Base-by-base conservation (phyloP, 495 filamentous ascomycete species). In the Podospora bellae-mahoneyi region DNA sequence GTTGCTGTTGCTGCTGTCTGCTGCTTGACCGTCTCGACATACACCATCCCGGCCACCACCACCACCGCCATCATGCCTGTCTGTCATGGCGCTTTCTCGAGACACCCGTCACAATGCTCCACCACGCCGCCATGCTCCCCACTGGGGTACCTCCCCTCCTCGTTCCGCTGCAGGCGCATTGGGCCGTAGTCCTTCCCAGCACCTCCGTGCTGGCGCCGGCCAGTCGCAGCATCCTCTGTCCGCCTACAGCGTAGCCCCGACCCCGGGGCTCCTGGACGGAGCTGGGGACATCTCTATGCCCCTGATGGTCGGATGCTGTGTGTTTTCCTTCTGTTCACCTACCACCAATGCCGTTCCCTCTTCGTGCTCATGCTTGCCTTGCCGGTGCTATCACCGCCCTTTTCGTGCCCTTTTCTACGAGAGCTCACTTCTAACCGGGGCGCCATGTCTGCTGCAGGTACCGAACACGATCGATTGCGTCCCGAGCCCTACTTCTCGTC, bases 401-500 rank as follows among this genome's bases (percentile, higher is more conserved):
- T 64, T 30, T 23, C 61, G 71, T 74, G 67, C 54, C 70, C 1
- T 13, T 66, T 10, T 54, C 61, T 27, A 65, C 34, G 32, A 20
- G 57, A 48, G 27, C n/a, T 66, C 48, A 53, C 63, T 18, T 76
- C 76, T 77, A 70, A 77, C 70, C 64, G 58, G 66, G 26, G 55
- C 66, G 67, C 63, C 54, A 71, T 74, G 76, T 59, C 72, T 27
- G 26, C 26, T 69, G 64, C 65, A 78, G 76, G 71, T 73, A 68
- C 75, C 5, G 69, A 76, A 66, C 73, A 75, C 72, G 73, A 73
- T 54, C 75, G 72, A 75, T 65, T 71, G 69, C 69, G 65, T 34
- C 80, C 75, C 6, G 72, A 75, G 63, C 72, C 77, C 30, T 77
- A 76, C 64, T 78, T 75, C 64, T 68, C 73, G 60, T 76, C 76